These are phyloP conservation scores for Daldinia caldariorum DNA, from an alignment of 495 filamentous ascomycete species.

Conservation along the genomic window DNA sequence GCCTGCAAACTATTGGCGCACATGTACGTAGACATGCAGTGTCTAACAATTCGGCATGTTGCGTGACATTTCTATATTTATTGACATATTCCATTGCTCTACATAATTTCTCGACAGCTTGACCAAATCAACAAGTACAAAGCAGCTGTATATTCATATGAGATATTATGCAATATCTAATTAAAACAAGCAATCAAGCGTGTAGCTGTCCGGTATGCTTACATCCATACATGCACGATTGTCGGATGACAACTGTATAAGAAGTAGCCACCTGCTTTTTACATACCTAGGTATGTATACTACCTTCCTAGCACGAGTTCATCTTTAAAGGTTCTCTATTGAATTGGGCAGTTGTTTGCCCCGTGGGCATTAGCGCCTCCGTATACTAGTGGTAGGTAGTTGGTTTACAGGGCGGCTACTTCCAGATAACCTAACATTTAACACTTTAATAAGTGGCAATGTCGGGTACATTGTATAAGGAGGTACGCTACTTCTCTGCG, in stretches of 20 bases:
- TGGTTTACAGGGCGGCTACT: not conserved
- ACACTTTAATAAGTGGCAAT: not conserved
- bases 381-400: not conserved
- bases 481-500: not conserved
- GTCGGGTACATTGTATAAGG: not conserved
- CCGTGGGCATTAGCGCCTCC: not conserved
- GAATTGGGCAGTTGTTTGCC: conserved; percentile 4
- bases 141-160: too few species aligned
- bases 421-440: not conserved
- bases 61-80: conserved; percentile 7
- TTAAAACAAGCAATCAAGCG: not conserved
- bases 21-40: not conserved
- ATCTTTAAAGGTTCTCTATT: not conserved
- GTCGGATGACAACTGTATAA: conserved; percentile 6
- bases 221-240: not conserved
- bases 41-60: not conserved
- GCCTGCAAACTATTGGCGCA: not conserved
- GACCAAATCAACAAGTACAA: not conserved
- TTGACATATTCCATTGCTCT: not conserved
- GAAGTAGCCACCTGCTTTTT: not conserved
- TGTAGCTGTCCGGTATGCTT: not conserved
- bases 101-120: not conserved
- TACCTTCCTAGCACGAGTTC: conserved; percentile 4
- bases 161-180: too few species aligned
- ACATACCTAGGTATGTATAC: not conserved